Base-by-base conservation (phyloP, 2,329 filamentous ascomycete species). In the Aspergillus thermomutatus region DNA sequence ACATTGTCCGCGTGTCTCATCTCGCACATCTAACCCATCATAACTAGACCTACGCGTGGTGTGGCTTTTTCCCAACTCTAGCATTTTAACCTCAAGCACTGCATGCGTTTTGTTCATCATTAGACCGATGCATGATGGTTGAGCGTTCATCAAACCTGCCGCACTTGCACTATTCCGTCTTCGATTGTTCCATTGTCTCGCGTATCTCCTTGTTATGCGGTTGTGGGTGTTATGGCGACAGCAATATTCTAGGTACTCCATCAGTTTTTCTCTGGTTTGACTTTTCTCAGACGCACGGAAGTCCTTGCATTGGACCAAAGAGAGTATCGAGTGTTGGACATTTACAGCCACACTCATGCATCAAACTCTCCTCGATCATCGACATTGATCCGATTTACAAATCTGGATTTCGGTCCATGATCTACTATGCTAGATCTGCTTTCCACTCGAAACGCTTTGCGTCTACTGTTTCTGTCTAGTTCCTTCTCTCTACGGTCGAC, bases 1-100 rank as follows among this genome's bases (percentile, higher is more conserved):
- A 68, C 65, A 65, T 69, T 72, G 47, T 62, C 41, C 55, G 50
- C 60, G 55, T 53, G 47, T 61, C 57, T 60, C 43, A 37, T 56
- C 50, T 54, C 52, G 55, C 52, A 54, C 51, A 58, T 59, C 55
- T 62, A 55, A 53, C 56, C 50, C 54, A 53, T 53, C 57, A 59
- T 56, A 58, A 56, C 57, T 64, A 57, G 60, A 62, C 63, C 58
- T 63, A 55, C 59, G 55, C 58, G 59, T 50, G 56, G 60, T 55
- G 62, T 63, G 60, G 59, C 59, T 59, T 43, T 43, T 43, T 43
- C 57, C 50, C 57, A 58, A 53, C 56, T 56, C 63, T 64, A 60
- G 64, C 58, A 58, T 60, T 58, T 64, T 40, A 48, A 52, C 52
- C 50, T 52, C 56, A 64, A 66, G 64, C 64, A 59, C 57, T 63